These are phyloP conservation scores for Microstegium vimineum DNA, from an alignment of 176 grass and related monocot genomes.

Conservation along the genomic window DNA sequence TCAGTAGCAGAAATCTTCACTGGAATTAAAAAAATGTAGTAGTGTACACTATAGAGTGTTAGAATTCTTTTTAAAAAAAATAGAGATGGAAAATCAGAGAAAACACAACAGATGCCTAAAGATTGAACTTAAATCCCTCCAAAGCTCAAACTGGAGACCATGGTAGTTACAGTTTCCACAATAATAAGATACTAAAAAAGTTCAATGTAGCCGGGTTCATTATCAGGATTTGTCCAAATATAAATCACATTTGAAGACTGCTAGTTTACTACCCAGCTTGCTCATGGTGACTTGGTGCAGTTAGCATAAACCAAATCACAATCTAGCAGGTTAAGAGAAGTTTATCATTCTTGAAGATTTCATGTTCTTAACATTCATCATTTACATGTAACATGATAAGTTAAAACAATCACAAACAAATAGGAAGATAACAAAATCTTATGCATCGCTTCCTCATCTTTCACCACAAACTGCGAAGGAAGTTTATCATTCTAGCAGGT, in stretches of 20 bases:
- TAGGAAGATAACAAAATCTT: not conserved
- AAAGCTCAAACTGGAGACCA: not conserved
- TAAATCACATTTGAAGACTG: not conserved
- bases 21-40: not conserved
- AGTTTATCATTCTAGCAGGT: not conserved
- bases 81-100: not conserved
- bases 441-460: not conserved
- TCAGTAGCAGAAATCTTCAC: not conserved
- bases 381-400: not conserved
- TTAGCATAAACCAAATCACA: not conserved
- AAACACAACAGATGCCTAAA: not conserved
- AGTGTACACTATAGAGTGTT: not conserved
- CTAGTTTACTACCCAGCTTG: not conserved
- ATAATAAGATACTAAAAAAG: not conserved
- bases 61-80: not conserved
- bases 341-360: not conserved
- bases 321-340: not conserved
- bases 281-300: not conserved
- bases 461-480: not conserved
- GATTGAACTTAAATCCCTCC: not conserved
- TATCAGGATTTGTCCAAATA: not conserved
- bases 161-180: not conserved
- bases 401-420: not conserved
- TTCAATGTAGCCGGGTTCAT: not conserved
- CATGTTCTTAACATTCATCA: not conserved